Conservation (phyloP, 208 protist species). For the Cochliopodium minus region DNA sequence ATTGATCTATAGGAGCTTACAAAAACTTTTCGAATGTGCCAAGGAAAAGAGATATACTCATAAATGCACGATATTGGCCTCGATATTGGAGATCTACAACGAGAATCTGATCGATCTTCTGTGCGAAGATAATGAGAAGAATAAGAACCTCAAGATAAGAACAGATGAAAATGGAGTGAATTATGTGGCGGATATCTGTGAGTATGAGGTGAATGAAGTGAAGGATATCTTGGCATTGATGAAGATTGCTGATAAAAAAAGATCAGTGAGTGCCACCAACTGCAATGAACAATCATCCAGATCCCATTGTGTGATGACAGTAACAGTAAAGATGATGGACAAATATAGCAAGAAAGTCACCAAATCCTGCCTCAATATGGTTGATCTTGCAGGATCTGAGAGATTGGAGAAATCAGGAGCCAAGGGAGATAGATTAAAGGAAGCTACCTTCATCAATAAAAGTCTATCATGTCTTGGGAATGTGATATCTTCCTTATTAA, state of each 20-base stretch:
- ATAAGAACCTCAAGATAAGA: background rate
- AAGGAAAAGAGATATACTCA: background rate
- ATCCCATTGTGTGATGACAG: background rate
- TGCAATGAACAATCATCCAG: constrained; percentile 1
- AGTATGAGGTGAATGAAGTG: background rate
- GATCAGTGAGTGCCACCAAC: constrained; percentile 1
- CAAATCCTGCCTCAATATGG: constrained; percentile 15
- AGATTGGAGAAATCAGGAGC: constrained; percentile 25
- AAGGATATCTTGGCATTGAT: background rate
- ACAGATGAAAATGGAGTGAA: constrained; percentile 5
- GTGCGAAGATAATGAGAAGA: background rate
- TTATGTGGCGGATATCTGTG: background rate
- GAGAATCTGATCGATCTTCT: background rate
- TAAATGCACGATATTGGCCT: background rate
- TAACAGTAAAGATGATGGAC: background rate
- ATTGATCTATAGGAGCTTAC: background rate
- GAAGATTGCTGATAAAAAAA: background rate
- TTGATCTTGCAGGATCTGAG: constrained; percentile 33
- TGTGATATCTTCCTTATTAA: constrained; percentile 23
- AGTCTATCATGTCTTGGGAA: constrained; percentile 34
- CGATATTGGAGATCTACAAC: background rate
- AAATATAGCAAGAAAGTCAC: constrained; percentile 2
- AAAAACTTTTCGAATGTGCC: background rate
- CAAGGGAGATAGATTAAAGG: constrained; percentile 17
- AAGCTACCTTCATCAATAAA: constrained; percentile 28